A percentile compares a stretch with the other conserved stretches of the same genome.
Conservation (phyloP, 306 rosid genomes). For the Ceratonia siliqua region DNA sequence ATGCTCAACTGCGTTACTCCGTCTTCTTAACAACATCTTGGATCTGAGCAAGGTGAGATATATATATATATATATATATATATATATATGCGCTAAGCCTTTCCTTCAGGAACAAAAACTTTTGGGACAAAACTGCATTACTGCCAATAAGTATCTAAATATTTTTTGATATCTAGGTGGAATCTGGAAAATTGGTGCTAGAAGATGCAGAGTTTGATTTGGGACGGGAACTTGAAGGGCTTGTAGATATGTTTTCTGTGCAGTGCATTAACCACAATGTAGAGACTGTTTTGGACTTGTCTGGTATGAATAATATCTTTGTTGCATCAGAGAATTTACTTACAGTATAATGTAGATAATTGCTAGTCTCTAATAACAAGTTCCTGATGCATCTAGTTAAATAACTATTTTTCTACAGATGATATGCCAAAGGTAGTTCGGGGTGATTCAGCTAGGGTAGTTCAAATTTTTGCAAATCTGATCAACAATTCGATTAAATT, state of each 20-base stretch:
- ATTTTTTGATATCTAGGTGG: conserved; percentile 60
- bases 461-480: conserved; percentile 91
- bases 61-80: too few species aligned
- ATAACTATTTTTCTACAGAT: conserved; percentile 52
- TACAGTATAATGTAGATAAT: conserved; percentile 7
- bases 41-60: conserved; percentile 87
- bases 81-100: conserved; percentile 9
- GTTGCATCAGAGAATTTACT: conserved; percentile 20
- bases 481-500: conserved; percentile 97
- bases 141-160: conserved; percentile 29
- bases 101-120: conserved; percentile 12
- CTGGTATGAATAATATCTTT: conserved; percentile 57
- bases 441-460: conserved; percentile 98
- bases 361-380: conserved; percentile 3
- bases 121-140: not conserved
- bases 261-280: conserved; percentile 96
- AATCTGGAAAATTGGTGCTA: conserved; percentile 92
- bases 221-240: conserved; percentile 98
- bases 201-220: conserved; percentile 94
- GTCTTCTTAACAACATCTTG: conserved; percentile 95
- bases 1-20: conserved; percentile 93
- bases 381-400: conserved; percentile 12
- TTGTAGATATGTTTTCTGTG: conserved; percentile 97
- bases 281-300: conserved; percentile 89
- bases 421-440: conserved; percentile 86